Evolutionary conservation across 148 eudicot species (phyloP).

Genomic region (Diospyros lotus): DNA sequence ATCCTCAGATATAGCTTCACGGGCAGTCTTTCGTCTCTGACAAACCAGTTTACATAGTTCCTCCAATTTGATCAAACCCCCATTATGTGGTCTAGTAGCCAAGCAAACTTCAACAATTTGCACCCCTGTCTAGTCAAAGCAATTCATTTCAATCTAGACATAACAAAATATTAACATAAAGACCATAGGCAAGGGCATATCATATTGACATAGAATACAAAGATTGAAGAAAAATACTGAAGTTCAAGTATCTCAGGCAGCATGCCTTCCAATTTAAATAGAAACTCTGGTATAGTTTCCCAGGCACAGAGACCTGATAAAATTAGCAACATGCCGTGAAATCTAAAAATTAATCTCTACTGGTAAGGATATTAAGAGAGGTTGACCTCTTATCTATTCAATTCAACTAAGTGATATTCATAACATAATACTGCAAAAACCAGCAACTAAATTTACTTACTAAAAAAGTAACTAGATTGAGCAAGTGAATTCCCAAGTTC

Average conservation of each 20-base stretch:
- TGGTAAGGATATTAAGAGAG: not conserved
- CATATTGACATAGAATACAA: not conserved
- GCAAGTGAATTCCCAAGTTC: too few species aligned
- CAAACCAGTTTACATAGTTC: constrained; percentile 69
- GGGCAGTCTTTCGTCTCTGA: constrained; percentile 73
- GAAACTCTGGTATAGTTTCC: not conserved
- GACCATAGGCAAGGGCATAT: not conserved
- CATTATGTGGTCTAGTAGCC: constrained; percentile 82
- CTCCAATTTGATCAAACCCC: constrained; percentile 92
- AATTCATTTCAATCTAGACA: constrained; percentile 17
- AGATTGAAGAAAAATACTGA: not conserved
- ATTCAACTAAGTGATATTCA: not conserved
- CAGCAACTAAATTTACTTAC: not conserved
- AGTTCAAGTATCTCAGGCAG: not conserved
- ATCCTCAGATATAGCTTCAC: constrained; percentile 91
- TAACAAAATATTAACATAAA: not conserved
- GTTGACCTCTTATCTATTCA: not conserved
- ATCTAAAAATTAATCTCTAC: not conserved
- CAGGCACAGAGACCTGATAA: not conserved
- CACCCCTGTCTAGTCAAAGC: constrained; percentile 62
- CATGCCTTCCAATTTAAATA: not conserved
- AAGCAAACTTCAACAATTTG: constrained; percentile 92
- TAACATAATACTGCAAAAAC: not conserved
- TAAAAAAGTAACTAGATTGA: not conserved
- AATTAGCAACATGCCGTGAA: not conserved